A percentile compares a stretch with the other conserved stretches of the same genome.
Conservation (phyloP, 805 yeast genomes). For the Ascoidea rubescens region DNA sequence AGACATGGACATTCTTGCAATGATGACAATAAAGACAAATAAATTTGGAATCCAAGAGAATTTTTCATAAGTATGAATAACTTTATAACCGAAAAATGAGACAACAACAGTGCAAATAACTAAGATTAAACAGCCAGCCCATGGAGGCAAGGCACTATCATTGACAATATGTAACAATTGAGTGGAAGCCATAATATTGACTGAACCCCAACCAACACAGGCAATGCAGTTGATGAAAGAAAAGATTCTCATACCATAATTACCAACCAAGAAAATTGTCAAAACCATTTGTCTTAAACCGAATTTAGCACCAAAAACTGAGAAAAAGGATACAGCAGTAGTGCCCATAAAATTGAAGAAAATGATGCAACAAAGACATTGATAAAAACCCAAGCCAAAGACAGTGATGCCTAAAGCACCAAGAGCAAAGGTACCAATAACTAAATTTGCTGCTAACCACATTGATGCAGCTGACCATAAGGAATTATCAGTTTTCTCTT, state of each 20-base stretch:
- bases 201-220: conserved; percentile 93
- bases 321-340: conserved; percentile 67
- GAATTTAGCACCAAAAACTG: conserved; percentile 68
- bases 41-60: conserved; percentile 82
- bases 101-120: conserved; percentile 55
- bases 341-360: conserved; percentile 67
- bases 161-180: conserved; percentile 70
- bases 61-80: conserved; percentile 71
- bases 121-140: conserved; percentile 81
- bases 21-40: conserved; percentile 60
- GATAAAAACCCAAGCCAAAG: conserved; percentile 63
- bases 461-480: conserved; percentile 62
- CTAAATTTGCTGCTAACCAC: conserved; percentile 89
- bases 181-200: conserved; percentile 80
- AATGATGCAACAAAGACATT: conserved; percentile 47
- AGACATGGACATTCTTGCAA: conserved; percentile 60
- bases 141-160: conserved; percentile 54
- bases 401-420: conserved; percentile 60
- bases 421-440: conserved; percentile 65
- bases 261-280: conserved; percentile 68
- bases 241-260: conserved; percentile 59
- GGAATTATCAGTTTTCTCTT: conserved; percentile 57
- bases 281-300: conserved; percentile 84
- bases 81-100: conserved; percentile 73
- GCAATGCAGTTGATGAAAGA: conserved; percentile 69